Evolutionary conservation across 1,284 basidiomycete genomes (phyloP).

Genomic region (Leccinum pachyderme): DNA sequence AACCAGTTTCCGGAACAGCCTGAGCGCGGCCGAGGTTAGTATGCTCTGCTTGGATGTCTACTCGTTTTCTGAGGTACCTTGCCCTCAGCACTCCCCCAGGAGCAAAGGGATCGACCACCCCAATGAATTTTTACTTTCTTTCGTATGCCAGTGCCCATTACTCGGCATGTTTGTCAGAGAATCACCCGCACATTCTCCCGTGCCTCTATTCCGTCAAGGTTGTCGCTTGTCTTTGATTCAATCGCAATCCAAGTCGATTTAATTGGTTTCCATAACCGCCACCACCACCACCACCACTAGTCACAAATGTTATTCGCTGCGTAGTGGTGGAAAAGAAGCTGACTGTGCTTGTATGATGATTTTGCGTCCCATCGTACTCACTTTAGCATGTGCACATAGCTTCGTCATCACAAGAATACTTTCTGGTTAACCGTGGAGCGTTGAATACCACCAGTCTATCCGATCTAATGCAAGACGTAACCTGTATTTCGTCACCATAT

Average conservation of each 20-base stretch:
- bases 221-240: neutral
- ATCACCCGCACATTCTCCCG: neutral
- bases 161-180: neutral
- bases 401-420: neutral
- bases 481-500: neutral
- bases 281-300: neutral
- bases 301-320: neutral
- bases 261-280: neutral
- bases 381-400: neutral
- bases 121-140: slow-evolving; percentile 5
- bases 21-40: neutral
- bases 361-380: neutral
- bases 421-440: neutral
- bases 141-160: neutral
- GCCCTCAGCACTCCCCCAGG: slow-evolving; percentile 7
- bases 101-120: slow-evolving; percentile 3
- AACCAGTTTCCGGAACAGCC: slow-evolving; percentile 9
- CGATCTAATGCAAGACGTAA: neutral
- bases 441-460: neutral
- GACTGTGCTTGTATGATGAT: neutral
- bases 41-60: neutral
- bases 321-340: neutral
- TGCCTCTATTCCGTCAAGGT: neutral
- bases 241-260: neutral
- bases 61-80: slow-evolving; percentile 12